Evolutionary conservation across 164 flowering plant genomes (phyloP), one percentile per base, ranked within the genome.

Genomic region (Liquidambar formosana): DNA sequence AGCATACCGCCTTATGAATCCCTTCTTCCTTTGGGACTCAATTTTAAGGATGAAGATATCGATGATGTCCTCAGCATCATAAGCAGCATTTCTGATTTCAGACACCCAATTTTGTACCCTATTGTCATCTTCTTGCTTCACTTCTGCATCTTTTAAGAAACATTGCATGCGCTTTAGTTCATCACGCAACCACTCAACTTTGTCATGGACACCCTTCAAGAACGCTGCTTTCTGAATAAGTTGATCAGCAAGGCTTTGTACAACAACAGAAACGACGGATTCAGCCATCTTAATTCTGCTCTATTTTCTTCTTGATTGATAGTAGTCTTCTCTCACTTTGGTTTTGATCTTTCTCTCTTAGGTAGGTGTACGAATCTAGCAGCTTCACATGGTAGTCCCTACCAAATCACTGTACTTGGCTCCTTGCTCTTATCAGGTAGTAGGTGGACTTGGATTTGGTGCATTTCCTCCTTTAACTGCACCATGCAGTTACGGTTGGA

Each of bases 31-130:
- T 22, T 41, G 13, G 1, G n/a, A 46, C 43, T 5, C 44, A 18
- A 5, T 38, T 8, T 33, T 38, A 6, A 52, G n/a, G 58, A 61
- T 51, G 21, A 48, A 61, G 43, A 12, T 61, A 28, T 51, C 59
- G 6, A 69, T 48, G 45, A 33, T 13, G 27, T 51, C 65, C 52
- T 69, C 65, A 21, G 65, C 48, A n/a, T 60, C 65, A 41, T 19
- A 49, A 8, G 33, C 58, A 8, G 19, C 15, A 1, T 51, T 28
- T 69, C 48, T n/a, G 5, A 61, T 14, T 1, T 41, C 65, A 11
- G 23, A 44, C 6, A 61, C 57, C 65, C 57, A 61, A 16, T 21
- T 49, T 46, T 61, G 16, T 4, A 33, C 26, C 10, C 46, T 16
- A 14, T 33, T 27, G 13, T 59, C 48, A 0, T 13, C 8, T 46